Conservation (phyloP, 306 rosid species). For the Vachellia pachyceras region DNA sequence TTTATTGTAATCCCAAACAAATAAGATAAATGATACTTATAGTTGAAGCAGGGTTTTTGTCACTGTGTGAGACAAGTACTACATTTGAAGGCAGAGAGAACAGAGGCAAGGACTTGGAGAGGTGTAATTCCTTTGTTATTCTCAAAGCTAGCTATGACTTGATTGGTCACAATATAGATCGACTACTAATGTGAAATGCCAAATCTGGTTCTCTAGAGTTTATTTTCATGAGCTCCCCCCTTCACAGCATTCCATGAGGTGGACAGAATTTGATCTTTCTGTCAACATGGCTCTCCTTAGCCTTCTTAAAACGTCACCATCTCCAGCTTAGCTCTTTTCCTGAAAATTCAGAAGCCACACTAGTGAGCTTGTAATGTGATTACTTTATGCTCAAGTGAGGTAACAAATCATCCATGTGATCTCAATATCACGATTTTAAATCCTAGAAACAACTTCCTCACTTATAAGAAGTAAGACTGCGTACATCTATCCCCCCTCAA, state of each 20-base stretch:
- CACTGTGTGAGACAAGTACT: background rate
- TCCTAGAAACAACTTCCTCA: too few relatives aligned
- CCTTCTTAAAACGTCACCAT: background rate
- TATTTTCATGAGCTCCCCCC: background rate
- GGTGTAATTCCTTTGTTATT: background rate
- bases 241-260: background rate
- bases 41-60: background rate
- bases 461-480: too few relatives aligned
- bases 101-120: background rate
- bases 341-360: background rate
- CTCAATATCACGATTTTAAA: too few relatives aligned
- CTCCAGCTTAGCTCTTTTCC: background rate
- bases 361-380: background rate
- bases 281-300: background rate
- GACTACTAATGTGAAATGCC: background rate
- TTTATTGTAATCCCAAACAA: background rate
- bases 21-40: background rate
- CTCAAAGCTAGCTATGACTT: too few relatives aligned
- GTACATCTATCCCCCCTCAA: too few relatives aligned
- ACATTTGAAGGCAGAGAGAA: background rate
- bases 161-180: background rate
- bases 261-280: background rate
- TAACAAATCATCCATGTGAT: background rate
- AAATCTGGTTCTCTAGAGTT: background rate
- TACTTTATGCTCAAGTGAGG: background rate